A percentile compares a stretch with the other conserved stretches of the same genome.
Evolutionary conservation across 1,139 yeast genomes (phyloP).

Genomic region (Kluyveromyces sp.): DNA sequence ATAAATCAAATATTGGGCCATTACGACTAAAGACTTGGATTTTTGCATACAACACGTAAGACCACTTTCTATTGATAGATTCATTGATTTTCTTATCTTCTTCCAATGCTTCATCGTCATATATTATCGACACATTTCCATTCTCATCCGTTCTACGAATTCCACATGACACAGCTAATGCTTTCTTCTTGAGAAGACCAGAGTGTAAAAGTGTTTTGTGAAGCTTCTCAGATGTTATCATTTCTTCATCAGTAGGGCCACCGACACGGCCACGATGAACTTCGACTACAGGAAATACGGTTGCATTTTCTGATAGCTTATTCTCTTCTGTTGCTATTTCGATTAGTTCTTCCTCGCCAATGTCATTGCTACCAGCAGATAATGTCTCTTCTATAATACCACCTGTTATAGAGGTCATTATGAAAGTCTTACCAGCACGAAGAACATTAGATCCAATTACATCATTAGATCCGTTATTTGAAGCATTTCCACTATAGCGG

Average conservation of each 20-base stretch:
- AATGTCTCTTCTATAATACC: slow-evolving; percentile 52
- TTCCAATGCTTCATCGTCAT: slow-evolving; percentile 34
- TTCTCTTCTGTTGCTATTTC: slow-evolving; percentile 27
- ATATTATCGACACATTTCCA: slow-evolving; percentile 33
- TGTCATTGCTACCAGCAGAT: slow-evolving; percentile 28
- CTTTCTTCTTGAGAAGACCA: slow-evolving; percentile 40
- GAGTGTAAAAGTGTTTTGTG: slow-evolving; percentile 53
- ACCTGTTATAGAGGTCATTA: slow-evolving; percentile 67
- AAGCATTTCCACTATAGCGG: slow-evolving; percentile 24
- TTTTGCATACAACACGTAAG: slow-evolving; percentile 64
- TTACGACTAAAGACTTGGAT: slow-evolving; percentile 72
- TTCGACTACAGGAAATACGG: slow-evolving; percentile 66
- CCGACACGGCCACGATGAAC: slow-evolving; percentile 68
- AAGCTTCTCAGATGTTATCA: slow-evolving; percentile 64
- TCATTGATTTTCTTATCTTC: slow-evolving; percentile 13
- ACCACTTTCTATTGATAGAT: slow-evolving; percentile 39
- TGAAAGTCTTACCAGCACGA: slow-evolving; percentile 67
- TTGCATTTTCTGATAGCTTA: slow-evolving; percentile 29
- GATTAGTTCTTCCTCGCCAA: slow-evolving; percentile 33
- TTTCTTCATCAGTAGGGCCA: slow-evolving; percentile 88
- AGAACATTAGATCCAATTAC: slow-evolving; percentile 68
- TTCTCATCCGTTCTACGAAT: slow-evolving; percentile 39
- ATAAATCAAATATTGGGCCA: slow-evolving; percentile 75
- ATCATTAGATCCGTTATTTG: slow-evolving; percentile 16
- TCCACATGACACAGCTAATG: slow-evolving; percentile 44